Percentiles rank a stretch among this genome's conserved stretches.
These are phyloP conservation scores for Aspergillus steynii DNA, from an alignment of 495 filamentous ascomycete genomes.

Conservation along the genomic window DNA sequence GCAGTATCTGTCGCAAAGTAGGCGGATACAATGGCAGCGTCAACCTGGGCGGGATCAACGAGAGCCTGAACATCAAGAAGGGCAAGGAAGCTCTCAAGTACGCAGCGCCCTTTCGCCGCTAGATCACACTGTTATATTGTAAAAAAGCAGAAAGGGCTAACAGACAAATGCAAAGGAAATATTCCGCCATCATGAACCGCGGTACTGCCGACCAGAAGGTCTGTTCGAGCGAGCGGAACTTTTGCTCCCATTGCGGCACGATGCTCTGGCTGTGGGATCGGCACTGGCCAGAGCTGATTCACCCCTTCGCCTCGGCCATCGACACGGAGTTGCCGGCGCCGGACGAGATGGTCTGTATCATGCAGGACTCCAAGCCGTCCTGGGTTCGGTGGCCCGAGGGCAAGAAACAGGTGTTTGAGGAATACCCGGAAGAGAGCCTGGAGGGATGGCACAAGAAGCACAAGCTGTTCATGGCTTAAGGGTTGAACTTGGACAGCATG, in stretches of 20 bases:
- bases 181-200: slow-evolving; percentile 50
- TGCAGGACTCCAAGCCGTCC: slow-evolving; percentile 47
- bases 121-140: too few relatives aligned
- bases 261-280: slow-evolving; percentile 54
- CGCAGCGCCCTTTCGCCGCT: background rate
- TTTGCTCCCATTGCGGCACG: slow-evolving; percentile 52
- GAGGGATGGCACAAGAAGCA: slow-evolving; percentile 57
- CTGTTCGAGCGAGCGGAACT: slow-evolving; percentile 51
- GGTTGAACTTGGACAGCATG: background rate
- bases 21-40: slow-evolving; percentile 50
- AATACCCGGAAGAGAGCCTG: slow-evolving; percentile 44
- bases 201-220: slow-evolving; percentile 44
- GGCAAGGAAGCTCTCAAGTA: slow-evolving; percentile 53
- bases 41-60: slow-evolving; percentile 52
- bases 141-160: background rate
- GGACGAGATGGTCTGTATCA: slow-evolving; percentile 55
- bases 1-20: slow-evolving; percentile 58
- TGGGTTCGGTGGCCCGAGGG: slow-evolving; percentile 56
- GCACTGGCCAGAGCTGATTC: slow-evolving; percentile 56
- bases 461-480: slow-evolving; percentile 27
- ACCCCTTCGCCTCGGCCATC: slow-evolving; percentile 58
- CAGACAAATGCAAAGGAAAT: slow-evolving; percentile 39
- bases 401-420: slow-evolving; percentile 46
- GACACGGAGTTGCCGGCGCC: slow-evolving; percentile 53
- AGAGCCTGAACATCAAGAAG: slow-evolving; percentile 48